Evolutionary conservation across 2,329 filamentous ascomycete genomes (phyloP), one percentile per base, ranked within the genome.

Genomic region (Orbilia quercus): DNA sequence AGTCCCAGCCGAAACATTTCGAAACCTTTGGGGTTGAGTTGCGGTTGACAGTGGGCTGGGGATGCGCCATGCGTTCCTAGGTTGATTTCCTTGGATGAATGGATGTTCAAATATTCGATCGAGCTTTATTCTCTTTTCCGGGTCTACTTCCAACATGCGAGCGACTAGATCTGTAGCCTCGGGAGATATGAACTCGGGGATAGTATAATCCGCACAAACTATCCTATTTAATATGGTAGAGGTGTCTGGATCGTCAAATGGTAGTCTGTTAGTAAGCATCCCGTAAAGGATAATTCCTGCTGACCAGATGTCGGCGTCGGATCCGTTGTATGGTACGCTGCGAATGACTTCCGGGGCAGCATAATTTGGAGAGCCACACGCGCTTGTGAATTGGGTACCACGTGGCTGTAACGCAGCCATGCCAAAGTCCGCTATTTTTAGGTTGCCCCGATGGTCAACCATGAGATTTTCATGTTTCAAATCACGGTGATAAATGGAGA

Each of bases 381-480:
- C 92, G 0, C 95, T 98, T 65, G 87, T 90, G 25, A 99, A 85
- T 79, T 89, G 89, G 76, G 92, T 89, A 7, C 88, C 89, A 22
- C 87, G 85, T 2, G 91, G 91, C 80, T 98, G 94, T 44, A 98
- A 84, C 2, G 94, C 94, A 47, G 95, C 95, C 93, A 99, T 97
- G 44, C 95, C 94, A 80, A 99, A 99, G 80, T 99, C 95, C 57
- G 94, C 94, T 77, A 99, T 89, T 82, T 98, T 99, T 80, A 98
- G 88, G 67, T 91, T 88, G 59, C 89, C 86, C 50, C 89, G 83
- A 1, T 84, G 83, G 66, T 92, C 92, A 55, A 99, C 85, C 16
- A 99, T 84, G 48, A 99, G 97, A 78, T 99, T 99, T 81, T 99
- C 95, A 0, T 93, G 95, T 81, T 99, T 99, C 59, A 99, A 84